Base-by-base conservation (phyloP, 805 yeast genomes). In the Candida vartiovaarae region DNA sequence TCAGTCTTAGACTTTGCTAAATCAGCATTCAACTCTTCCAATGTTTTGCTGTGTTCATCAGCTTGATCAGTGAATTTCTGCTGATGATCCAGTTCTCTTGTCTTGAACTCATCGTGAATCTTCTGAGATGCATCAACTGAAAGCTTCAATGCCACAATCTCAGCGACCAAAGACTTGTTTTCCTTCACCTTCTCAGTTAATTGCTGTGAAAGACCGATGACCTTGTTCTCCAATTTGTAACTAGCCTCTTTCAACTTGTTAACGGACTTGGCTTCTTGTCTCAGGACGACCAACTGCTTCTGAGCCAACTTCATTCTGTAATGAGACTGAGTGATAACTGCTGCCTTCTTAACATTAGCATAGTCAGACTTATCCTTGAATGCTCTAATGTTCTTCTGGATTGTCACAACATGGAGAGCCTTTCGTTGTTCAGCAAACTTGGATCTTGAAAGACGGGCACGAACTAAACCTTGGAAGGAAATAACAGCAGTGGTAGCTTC, bases 181-280 rank as follows among this genome's bases (percentile, higher is more conserved):
- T 88, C 96, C 52, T 79, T 85, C 26, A 84, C 82, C 62, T 87
- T 85, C 32, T 80, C 66, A 1, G 95, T 78, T 48, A 91, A 71
- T 9, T 83, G 76, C 59, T 91, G 95, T 4, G 97, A 91, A 54
- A 93, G 76, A 64, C 90, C 95, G 52, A 93, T 89, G n/a, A 95
- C 97, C 72, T 95, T 93, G 66, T 93, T 93, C 65, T 93, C 99
- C 57, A 95, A 75, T 62, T 84, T 80, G 67, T 88, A 93, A 56
- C 95, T 89, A 34, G 87, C 95, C 62, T 91, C 96, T 64, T 87
- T 80, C 69, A 87, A 75, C 60, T 84, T 95, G 61, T 83, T 82
- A 37, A 88, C 95, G 11, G 96, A 87, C 61, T 87, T 87, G 29
- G 97, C 96, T 51, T 93, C 98, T n/a, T 74, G 74, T 61, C 79